Evolutionary conservation across 78 protist species (phyloP).

Genomic region (Diacronema lutheri): DNA sequence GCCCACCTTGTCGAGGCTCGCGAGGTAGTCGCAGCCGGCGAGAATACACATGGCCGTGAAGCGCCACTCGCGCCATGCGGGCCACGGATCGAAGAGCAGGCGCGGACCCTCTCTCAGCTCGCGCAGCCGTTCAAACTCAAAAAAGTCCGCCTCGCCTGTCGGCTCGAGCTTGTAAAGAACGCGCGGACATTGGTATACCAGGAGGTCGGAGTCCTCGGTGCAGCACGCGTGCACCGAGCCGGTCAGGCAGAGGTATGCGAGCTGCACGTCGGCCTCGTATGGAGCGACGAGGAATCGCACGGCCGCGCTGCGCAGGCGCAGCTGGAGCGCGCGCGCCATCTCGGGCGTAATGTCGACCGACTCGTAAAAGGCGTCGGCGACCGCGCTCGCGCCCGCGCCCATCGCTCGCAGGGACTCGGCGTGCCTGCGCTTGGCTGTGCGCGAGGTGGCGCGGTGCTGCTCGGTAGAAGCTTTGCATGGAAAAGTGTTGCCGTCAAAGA

Average conservation of each 20-base stretch:
- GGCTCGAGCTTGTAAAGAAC: not conserved
- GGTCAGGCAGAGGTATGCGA: constrained; percentile 79
- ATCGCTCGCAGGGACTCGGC: not conserved
- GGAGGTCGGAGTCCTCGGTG: constrained; percentile 95
- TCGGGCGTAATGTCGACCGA: constrained; percentile 76
- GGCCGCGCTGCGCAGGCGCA: constrained; percentile 27
- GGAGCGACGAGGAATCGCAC: constrained; percentile 94
- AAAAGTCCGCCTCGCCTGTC: not conserved
- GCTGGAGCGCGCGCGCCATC: constrained; percentile 65
- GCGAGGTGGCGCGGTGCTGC: not conserved
- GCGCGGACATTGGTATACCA: constrained; percentile 76
- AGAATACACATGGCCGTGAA: constrained; percentile 73
- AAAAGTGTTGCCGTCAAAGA: constrained; percentile 84
- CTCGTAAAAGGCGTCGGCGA: constrained; percentile 37
- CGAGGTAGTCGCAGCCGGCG: constrained; percentile 95
- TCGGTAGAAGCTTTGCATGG: constrained; percentile 80
- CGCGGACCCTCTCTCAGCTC: too few relatives aligned
- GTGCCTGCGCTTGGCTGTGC: not conserved
- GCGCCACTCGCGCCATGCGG: not conserved
- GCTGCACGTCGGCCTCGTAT: constrained; percentile 99
- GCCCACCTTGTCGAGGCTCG: constrained; percentile 84
- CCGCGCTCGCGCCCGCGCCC: constrained; percentile 52
- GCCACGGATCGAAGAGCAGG: not conserved
- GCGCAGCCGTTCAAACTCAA: not conserved
- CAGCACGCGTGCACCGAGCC: constrained; percentile 70